Conservation (phyloP, 495 filamentous ascomycete species). For the Podospora fimiseda region DNA sequence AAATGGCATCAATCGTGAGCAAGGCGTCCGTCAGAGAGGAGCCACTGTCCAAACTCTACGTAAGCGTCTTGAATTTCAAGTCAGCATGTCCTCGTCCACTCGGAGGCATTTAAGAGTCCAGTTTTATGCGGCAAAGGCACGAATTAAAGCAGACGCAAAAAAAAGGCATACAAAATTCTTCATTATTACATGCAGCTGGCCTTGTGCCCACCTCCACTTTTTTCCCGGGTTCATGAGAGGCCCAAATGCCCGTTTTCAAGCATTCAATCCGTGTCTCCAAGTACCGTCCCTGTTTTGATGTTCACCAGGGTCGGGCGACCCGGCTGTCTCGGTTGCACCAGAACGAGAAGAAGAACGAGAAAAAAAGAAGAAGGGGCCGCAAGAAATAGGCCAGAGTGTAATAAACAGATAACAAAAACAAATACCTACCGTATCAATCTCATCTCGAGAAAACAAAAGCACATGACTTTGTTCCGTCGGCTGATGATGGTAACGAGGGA, state of each 20-base stretch:
- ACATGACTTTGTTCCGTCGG: neutral
- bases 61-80: too few species aligned
- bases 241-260: neutral
- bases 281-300: constrained; percentile 6
- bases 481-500: neutral
- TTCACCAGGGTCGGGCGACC: constrained; percentile 14
- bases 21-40: too few species aligned
- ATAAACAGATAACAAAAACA: too few species aligned
- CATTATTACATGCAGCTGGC: constrained; percentile 25
- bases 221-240: neutral
- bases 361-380: constrained; percentile 14
- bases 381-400: constrained; percentile 5
- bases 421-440: too few species aligned
- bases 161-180: constrained; percentile 6
- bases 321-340: constrained; percentile 19
- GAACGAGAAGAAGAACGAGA: constrained; percentile 11
- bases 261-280: constrained; percentile 17
- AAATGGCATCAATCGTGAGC: too few species aligned
- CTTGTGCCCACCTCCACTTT: constrained; percentile 19
- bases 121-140: neutral
- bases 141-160: neutral
- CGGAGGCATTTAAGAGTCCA: neutral
- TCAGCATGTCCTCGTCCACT: neutral
- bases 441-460: neutral
- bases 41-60: too few species aligned